Evolutionary conservation across 2,329 filamentous ascomycete species (phyloP), one percentile per base, ranked within the genome.

Genomic region (Mycocentrospora acerina): DNA sequence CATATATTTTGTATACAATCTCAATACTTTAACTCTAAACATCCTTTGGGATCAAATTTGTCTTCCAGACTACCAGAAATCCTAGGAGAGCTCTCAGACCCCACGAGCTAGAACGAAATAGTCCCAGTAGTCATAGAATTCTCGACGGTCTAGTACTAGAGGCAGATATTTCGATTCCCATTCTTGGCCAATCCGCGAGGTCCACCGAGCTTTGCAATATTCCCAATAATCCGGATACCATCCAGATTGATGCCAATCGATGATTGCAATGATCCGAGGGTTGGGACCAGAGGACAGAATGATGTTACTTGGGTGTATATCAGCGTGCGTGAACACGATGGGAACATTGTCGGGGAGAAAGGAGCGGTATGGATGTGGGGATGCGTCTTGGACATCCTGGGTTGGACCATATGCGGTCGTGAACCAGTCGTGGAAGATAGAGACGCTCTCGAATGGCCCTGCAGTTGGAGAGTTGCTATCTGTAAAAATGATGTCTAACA

Each of bases 351-450:
- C 50, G 13, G 45, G 42, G 15, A 53, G 37, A 25, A 38, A 42
- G 15, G 25, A 32, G 32, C 50, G 47, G 30, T 44, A 48, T 28
- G 49, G 47, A 47, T 55, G 37, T 34, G 44, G 31, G n/a, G 44
- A 22, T 44, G 4, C 14, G 26, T 43, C 35, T 33, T 42, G 28
- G 28, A 29, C 35, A 33, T 45, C 11, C 27, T 17, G 10, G 18
- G 11, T 29, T 17, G 35, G 39, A n/a, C 42, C 40, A 40, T 32
- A 48, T 16, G 35, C 7, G 16, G 37, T 24, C n/a, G 44, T 47
- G 31, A 50, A 46, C 51, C 51, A 55, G 35, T 55, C 47, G 32
- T 55, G 53, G 32, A 57, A 57, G 5, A 29, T 30, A 19, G 35
- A 32, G 6, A 48, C 49, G 37, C 33, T 48, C 4, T 24, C 6